phyloP scores from a whole-genome alignment of 352 stramenopile genomes.

The Phytopythium vexans region DNA sequence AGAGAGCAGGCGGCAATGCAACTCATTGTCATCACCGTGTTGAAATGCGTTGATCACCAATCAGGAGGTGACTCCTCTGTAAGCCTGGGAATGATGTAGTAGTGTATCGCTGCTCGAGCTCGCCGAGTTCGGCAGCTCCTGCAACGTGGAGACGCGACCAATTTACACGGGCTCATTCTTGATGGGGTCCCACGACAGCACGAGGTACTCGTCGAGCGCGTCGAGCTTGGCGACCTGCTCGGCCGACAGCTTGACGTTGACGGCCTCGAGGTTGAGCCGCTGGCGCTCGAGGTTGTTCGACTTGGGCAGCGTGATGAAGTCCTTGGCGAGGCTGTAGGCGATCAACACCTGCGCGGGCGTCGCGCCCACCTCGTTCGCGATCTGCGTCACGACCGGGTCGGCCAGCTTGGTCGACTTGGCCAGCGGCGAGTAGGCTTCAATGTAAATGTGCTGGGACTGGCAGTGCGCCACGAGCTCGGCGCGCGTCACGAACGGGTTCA shows the following conservation, averaged over 20 bases:
- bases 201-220: conserved; percentile 31
- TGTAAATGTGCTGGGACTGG: conserved; percentile 20
- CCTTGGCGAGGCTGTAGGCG: conserved; percentile 37
- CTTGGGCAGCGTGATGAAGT: conserved; percentile 51
- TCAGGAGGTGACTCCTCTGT: no score
- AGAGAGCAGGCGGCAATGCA: background rate
- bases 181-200: conserved; percentile 35
- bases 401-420: conserved; percentile 24
- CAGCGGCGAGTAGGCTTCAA: conserved; percentile 49
- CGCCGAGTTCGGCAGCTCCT: no score
- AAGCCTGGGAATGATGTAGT: background rate
- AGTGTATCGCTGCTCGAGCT: no score
- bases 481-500: conserved; percentile 60
- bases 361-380: conserved; percentile 20
- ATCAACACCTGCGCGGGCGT: conserved; percentile 43
- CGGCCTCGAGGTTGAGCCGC: conserved; percentile 33
- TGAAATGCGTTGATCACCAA: no score
- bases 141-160: background rate
- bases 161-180: conserved; percentile 22
- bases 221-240: conserved; percentile 27
- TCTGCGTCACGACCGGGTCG: conserved; percentile 16
- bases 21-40: background rate
- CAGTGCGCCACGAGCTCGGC: conserved; percentile 51
- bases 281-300: conserved; percentile 29
- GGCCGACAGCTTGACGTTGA: conserved; percentile 17